Percentiles rank a stretch among this genome's conserved stretches.
phyloP scores from a whole-genome alignment of 768 basidiomycete genomes.

The Glaciozyma martinii region DNA sequence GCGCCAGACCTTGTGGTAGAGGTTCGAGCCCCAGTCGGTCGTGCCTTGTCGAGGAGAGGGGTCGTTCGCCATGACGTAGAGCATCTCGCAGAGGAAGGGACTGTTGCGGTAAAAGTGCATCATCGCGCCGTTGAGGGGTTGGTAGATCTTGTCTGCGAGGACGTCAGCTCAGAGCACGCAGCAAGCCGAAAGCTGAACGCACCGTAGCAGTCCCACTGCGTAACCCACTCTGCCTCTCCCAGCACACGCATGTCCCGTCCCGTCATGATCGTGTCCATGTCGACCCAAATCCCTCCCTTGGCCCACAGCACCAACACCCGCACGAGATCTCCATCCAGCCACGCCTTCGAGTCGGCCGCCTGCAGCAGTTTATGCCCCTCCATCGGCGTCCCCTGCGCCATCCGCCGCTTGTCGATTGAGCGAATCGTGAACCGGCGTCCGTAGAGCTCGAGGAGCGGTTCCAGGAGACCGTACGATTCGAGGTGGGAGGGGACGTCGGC shows the following conservation, averaged over 20 bases:
- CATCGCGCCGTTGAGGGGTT: slow-evolving; percentile 80
- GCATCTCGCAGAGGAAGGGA: slow-evolving; percentile 93
- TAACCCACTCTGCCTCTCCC: slow-evolving; percentile 89
- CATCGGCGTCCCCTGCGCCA: slow-evolving; percentile 70
- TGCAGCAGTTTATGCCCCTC: slow-evolving; percentile 55
- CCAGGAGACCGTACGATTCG: slow-evolving; percentile 17
- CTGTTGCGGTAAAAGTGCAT: slow-evolving; percentile 88
- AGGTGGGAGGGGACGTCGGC: slow-evolving; percentile 55
- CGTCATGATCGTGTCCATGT: slow-evolving; percentile 92
- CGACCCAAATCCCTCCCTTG: slow-evolving; percentile 88
- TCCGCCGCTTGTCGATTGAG: slow-evolving; percentile 54
- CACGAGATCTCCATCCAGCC: slow-evolving; percentile 92
- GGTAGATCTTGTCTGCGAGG: slow-evolving; percentile 59
- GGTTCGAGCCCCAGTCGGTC: slow-evolving; percentile 86
- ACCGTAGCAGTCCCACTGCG: slow-evolving; percentile 99
- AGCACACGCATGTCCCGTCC: slow-evolving; percentile 69
- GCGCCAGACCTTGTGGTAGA: slow-evolving; percentile 87
- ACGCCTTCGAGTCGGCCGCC: slow-evolving; percentile 66
- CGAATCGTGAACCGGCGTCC: slow-evolving; percentile 53
- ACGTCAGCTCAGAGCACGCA: not conserved
- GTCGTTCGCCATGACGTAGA: slow-evolving; percentile 75
- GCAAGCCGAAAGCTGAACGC: slow-evolving; percentile 33
- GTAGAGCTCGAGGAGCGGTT: slow-evolving; percentile 16
- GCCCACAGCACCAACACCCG: slow-evolving; percentile 78
- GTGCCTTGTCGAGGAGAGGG: slow-evolving; percentile 63